A percentile compares a stretch with the other conserved stretches of the same genome.
phyloP scores from a whole-genome alignment of 108 stramenopile species.

The Stephanodiscus minutulus region DNA sequence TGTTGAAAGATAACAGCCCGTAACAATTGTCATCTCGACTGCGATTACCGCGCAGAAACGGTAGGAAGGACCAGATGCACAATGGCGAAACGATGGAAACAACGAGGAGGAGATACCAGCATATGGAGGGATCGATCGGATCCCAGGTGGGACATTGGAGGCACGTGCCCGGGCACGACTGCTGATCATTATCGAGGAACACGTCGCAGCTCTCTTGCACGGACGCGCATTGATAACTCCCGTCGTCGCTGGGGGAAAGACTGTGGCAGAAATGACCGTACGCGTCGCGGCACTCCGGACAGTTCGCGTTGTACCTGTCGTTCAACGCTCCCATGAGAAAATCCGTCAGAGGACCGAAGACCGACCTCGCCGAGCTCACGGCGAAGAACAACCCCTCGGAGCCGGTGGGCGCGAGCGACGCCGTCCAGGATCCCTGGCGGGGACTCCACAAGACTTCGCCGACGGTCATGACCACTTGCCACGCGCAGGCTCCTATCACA shows the following conservation, averaged over 20 bases:
- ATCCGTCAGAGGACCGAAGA: slow-evolving; percentile 39
- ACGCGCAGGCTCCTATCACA: slow-evolving; percentile 32
- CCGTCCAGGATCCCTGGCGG: slow-evolving; percentile 35
- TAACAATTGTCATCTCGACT: slow-evolving; percentile 10
- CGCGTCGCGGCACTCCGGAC: slow-evolving; percentile 37
- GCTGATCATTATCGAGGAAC: slow-evolving; percentile 12
- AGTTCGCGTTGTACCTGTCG: slow-evolving; percentile 41
- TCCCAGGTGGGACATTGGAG: slow-evolving; percentile 49
- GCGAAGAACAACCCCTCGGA: slow-evolving; percentile 53
- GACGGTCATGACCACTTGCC: slow-evolving; percentile 49
- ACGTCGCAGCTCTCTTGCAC: slow-evolving; percentile 26
- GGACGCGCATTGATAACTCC: slow-evolving; percentile 17
- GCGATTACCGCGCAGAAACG: slow-evolving; percentile 32
- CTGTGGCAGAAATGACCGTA: slow-evolving; percentile 47
- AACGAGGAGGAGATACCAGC: slow-evolving; percentile 47
- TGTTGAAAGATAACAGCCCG: slow-evolving; percentile 10
- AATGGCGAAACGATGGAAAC: slow-evolving; percentile 30
- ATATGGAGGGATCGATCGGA: slow-evolving; percentile 33
- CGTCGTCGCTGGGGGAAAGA: slow-evolving; percentile 3
- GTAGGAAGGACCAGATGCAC: slow-evolving; percentile 27
- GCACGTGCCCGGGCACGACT: slow-evolving; percentile 45
- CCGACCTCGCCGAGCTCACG: slow-evolving; percentile 21
- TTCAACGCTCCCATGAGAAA: slow-evolving; percentile 36
- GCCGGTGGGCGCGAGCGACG: slow-evolving; percentile 43
- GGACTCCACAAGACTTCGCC: slow-evolving; percentile 53